phyloP scores from a whole-genome alignment of 23 red algal genomes.

The Gracilaria caudata region DNA sequence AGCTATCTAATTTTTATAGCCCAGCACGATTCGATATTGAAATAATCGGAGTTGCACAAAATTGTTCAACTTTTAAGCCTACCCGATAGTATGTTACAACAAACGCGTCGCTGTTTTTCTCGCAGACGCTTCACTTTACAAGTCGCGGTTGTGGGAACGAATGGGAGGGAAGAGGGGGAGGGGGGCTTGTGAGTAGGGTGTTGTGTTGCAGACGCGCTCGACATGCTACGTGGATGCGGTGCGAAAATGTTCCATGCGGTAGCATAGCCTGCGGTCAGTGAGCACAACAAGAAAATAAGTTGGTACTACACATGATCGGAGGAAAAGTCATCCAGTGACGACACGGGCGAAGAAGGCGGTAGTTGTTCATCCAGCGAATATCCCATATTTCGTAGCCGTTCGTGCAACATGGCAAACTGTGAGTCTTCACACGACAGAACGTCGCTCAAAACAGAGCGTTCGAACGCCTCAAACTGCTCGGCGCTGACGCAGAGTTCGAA shows the following conservation, averaged over 20 bases:
- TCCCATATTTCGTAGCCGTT: conserved; percentile 51
- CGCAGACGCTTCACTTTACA: conserved; percentile 13
- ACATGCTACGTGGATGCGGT: not conserved
- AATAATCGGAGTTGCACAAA: too few relatives aligned
- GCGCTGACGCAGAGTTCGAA: conserved; percentile 58
- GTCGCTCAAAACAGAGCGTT: not conserved
- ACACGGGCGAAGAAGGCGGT: conserved; percentile 39
- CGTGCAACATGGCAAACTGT: conserved; percentile 22
- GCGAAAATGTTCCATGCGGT: not conserved
- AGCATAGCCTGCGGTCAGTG: not conserved
- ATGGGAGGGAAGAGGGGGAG: not conserved
- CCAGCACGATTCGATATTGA: too few relatives aligned
- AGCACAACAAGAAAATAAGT: conserved; percentile 14
- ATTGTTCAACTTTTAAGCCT: too few relatives aligned
- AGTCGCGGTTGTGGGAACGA: not conserved
- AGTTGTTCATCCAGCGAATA: not conserved
- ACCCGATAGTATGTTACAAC: not conserved
- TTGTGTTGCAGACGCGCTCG: not conserved
- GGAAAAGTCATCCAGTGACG: conserved; percentile 28
- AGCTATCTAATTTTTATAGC: too few relatives aligned
- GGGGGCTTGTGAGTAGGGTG: not conserved
- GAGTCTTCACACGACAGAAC: conserved; percentile 20
- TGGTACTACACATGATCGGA: not conserved
- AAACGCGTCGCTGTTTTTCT: not conserved
- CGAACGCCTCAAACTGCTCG: conserved; percentile 61